These are phyloP conservation scores for Fulvia fulva DNA, from an alignment of 2,329 filamentous ascomycete species.

Conservation along the genomic window DNA sequence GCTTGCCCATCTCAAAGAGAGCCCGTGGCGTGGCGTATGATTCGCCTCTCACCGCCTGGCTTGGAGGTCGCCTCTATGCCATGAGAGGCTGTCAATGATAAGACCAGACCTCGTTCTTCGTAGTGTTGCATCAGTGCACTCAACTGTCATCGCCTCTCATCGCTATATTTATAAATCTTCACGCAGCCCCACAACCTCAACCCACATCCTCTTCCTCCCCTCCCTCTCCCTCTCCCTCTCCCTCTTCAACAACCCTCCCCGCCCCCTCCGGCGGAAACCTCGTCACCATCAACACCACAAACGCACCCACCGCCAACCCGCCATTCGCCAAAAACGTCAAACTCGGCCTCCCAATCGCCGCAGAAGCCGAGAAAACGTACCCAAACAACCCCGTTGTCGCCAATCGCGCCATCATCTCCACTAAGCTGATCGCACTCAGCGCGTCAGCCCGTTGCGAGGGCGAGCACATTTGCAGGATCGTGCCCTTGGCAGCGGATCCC, in stretches of 20 bases:
- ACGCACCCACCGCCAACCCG: conserved; percentile 53
- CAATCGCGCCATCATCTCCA: conserved; percentile 65
- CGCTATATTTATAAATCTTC: not conserved
- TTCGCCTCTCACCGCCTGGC: no score
- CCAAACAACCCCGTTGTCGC: conserved; percentile 63
- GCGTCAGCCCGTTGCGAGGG: conserved; percentile 61
- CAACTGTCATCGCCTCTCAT: not conserved
- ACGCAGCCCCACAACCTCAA: not conserved
- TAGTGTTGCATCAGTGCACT: no score
- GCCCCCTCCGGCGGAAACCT: conserved; percentile 45
- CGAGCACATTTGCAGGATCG: conserved; percentile 68
- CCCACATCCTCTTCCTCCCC: not conserved
- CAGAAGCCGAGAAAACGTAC: conserved; percentile 61
- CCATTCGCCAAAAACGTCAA: conserved; percentile 67
- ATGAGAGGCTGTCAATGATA: no score
- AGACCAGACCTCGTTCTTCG: no score
- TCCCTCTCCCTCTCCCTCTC: not conserved
- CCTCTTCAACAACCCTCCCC: conserved; percentile 19
- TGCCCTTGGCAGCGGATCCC: conserved; percentile 65
- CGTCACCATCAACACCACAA: conserved; percentile 44
- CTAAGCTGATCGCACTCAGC: conserved; percentile 63
- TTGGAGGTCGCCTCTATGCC: no score
- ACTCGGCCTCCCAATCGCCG: conserved; percentile 55
- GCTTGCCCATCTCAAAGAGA: no score
- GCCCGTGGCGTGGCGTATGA: no score